A percentile compares a stretch with the other conserved stretches of the same genome.
Evolutionary conservation across 148 eudicot genomes (phyloP).

Genomic region (Hydrangea macrophylla): DNA sequence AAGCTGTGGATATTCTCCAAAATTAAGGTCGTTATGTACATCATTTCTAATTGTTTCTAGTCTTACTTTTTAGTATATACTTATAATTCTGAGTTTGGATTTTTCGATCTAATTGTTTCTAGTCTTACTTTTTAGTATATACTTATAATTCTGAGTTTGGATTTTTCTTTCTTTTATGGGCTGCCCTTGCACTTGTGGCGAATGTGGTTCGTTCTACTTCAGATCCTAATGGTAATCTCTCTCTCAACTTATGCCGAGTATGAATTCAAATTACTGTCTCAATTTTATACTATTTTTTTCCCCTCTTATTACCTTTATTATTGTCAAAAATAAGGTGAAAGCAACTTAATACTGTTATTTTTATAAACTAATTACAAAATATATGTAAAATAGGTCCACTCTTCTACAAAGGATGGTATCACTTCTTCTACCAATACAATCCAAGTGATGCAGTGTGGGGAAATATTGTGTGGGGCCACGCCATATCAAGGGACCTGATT

Average conservation of each 20-base stretch:
- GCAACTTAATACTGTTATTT: too few species aligned
- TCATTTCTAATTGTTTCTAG: background rate
- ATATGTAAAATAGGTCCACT: conserved; percentile 47
- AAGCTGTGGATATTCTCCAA: background rate
- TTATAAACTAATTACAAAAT: background rate
- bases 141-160: background rate
- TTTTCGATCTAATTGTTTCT: conserved; percentile 3
- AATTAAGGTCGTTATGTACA: background rate
- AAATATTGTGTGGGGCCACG: conserved; percentile 82
- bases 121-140: background rate
- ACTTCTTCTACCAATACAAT: conserved; percentile 89
- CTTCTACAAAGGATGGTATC: conserved; percentile 79
- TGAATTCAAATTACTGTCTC: background rate
- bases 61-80: background rate
- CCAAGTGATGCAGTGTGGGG: conserved; percentile 78
- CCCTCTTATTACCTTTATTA: too few species aligned
- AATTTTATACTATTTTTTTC: background rate
- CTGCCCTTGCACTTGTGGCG: conserved; percentile 12
- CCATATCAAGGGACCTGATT: conserved; percentile 67
- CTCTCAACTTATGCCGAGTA: too few species aligned
- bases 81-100: background rate
- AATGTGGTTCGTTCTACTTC: conserved; percentile 19
- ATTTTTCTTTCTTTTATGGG: conserved; percentile 1
- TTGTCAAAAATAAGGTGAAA: background rate
- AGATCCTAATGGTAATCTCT: conserved; percentile 57